Percentiles rank a stretch among this genome's conserved stretches.
Evolutionary conservation across 2,329 filamentous ascomycete species (phyloP).

Genomic region (Achaetomium macrosporum): DNA sequence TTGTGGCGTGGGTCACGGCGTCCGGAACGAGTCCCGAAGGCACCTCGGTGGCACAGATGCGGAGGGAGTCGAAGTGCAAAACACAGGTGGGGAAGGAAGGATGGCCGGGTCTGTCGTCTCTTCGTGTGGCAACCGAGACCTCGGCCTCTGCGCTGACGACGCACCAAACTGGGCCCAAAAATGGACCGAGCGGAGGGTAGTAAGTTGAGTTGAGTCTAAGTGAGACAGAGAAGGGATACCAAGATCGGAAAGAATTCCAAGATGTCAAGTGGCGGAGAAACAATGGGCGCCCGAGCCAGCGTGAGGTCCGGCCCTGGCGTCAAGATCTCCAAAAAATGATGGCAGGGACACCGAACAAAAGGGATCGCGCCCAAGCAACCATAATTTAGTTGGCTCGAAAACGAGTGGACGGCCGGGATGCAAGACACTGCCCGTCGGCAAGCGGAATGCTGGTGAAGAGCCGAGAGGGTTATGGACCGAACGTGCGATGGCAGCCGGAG

Average conservation of each 20-base stretch:
- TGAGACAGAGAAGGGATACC: neutral
- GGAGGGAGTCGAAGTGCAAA: neutral
- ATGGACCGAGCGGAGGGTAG: slow-evolving; percentile 4
- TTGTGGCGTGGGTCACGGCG: slow-evolving; percentile 1
- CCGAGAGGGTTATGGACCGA: neutral
- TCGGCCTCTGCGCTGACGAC: neutral
- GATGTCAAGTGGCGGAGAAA: slow-evolving; percentile 2
- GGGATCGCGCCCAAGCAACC: neutral
- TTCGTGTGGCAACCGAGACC: neutral
- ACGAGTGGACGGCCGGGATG: slow-evolving; percentile 14
- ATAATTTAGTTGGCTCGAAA: neutral
- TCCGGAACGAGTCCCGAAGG: neutral
- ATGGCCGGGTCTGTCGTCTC: neutral
- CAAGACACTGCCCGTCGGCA: neutral
- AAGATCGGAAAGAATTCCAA: slow-evolving; percentile 2
- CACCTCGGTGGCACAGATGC: neutral
- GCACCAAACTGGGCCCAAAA: neutral
- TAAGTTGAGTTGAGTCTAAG: neutral
- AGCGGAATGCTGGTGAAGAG: neutral
- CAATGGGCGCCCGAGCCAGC: slow-evolving; percentile 14
- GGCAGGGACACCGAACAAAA: slow-evolving; percentile 2
- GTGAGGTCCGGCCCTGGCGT: slow-evolving; percentile 15
- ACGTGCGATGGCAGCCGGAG: neutral
- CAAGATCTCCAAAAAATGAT: slow-evolving; percentile 6
- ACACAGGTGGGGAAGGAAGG: neutral